Evolutionary conservation across 805 yeast genomes (phyloP).

Genomic region (Metschnikowia chrysomelidarum): DNA sequence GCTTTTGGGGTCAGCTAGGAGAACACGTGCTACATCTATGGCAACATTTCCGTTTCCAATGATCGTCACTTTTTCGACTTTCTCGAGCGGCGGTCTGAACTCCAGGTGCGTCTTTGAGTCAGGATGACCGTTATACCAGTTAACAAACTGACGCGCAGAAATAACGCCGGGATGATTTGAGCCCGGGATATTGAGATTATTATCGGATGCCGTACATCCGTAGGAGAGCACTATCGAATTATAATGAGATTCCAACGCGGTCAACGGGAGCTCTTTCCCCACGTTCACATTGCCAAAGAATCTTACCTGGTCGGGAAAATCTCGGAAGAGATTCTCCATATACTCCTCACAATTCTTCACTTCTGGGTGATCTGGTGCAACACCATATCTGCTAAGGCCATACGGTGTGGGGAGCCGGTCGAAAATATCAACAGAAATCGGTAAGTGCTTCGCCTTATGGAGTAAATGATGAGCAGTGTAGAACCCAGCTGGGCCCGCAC

Average conservation of each 20-base stretch:
- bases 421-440: conserved; percentile 63
- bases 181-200: conserved; percentile 59
- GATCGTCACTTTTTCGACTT: conserved; percentile 65
- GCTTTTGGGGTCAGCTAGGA: conserved; percentile 54
- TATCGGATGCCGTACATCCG: conserved; percentile 66
- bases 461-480: conserved; percentile 31
- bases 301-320: conserved; percentile 25
- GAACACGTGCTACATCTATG: conserved; percentile 79
- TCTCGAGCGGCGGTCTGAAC: conserved; percentile 53
- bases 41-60: conserved; percentile 99
- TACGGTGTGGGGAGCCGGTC: conserved; percentile 87
- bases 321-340: conserved; percentile 50
- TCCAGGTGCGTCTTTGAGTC: conserved; percentile 31
- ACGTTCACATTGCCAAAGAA: conserved; percentile 73
- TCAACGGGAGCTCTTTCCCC: conserved; percentile 59
- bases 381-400: conserved; percentile 91
- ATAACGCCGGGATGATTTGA: conserved; percentile 63
- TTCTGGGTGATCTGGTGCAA: conserved; percentile 99
- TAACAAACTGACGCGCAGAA: conserved; percentile 83
- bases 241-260: conserved; percentile 52
- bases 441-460: conserved; percentile 37
- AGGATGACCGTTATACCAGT: conserved; percentile 96
- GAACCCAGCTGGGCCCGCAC: conserved; percentile 82
- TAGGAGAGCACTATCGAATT: conserved; percentile 78
- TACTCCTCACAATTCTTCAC: conserved; percentile 82